Evolutionary conservation across 2,329 filamentous ascomycete genomes (phyloP), one percentile per base, ranked within the genome.

Genomic region (Fusarium sp.): DNA sequence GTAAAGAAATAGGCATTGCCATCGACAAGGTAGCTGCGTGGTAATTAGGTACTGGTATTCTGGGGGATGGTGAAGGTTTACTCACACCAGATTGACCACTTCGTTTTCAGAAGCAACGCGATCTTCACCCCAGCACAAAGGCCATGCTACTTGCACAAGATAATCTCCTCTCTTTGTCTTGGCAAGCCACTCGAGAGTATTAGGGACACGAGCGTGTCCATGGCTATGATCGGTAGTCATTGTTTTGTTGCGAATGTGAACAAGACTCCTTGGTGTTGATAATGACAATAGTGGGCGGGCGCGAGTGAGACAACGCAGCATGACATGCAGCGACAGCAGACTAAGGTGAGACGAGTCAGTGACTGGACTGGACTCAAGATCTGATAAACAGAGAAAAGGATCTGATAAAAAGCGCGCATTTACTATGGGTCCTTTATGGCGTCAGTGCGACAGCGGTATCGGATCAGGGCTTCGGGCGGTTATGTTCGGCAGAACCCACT

Each of bases 1-100:
- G 79, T 78, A 56, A 78, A 76, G 70, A 81, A 80, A 47, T 80
- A 80, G 8, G 79, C 79, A 31, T 82, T 81, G 3, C 80, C 80
- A 29, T 81, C 80, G 1, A 79, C 77, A 7, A 81, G 59, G 41
- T 82, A 81, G 12, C 80, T 81, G 22, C 7, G 7, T n/a, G 0
- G 20, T 13, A 22, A 47, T 74, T 18, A 68, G 55, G 4, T 14
- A 7, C 9, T n/a, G 22, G 3, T 5, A 11, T 15, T 7, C 33
- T 7, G 33, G 17, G 35, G 13, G 1, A 13, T 4, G 11, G n/a
- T 5, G 39, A 33, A 35, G 33, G 9, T 36, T 20, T 18, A 71
- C 78, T 66, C 59, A 80, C 79, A 80, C 50, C 25, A 74, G 71
- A 10, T 77, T 75, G 12, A 75, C 66, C 20, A 57, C 52, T 10